Evolutionary conservation across 2,329 filamentous ascomycete genomes (phyloP), one percentile per base, ranked within the genome.

Genomic region (Diaporthe capsici): DNA sequence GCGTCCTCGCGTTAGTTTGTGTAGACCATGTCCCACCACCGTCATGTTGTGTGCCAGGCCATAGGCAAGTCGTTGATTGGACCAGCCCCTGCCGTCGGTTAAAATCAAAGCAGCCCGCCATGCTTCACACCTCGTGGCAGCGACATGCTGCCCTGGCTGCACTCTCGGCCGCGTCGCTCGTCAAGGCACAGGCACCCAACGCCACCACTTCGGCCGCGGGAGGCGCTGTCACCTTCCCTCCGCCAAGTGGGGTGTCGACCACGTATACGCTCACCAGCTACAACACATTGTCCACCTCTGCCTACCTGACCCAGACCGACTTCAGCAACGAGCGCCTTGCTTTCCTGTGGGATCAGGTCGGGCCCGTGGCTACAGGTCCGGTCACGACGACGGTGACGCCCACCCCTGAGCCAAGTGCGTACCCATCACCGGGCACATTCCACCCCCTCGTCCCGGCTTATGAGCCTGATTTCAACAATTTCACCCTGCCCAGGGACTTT

Each of bases 301-400:
- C 63, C 47, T 68, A 68, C 47, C 34, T 68, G 47, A 20, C 63
- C 31, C 63, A 68, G 58, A 73, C 71, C n/a, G 71, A 73, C 47
- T 73, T 73, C 58, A 65, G 58, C 44, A 55, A 73, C 57, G 71
- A 73, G 31, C 58, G 58, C 5, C 71, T 73, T 20, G 71, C 71
- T 20, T 39, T 73, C 37, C 71, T 73, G 12, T 73, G 71, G 71
- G 47, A 73, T 4, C 71, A 73, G 58, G 71, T 73, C 15, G 71
- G 71, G 44, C 71, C 71, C 10, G 71, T 73, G n/a, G 31, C 58
- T 6, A 73, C 58, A 20, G 71, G 71, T 3, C 71, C 71, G n/a
- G n/a, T 73, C 58, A 73, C 71, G 4, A 44, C 71, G n/a, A 63
- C 61, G 5, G 58, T 65, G 58, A 73, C 71, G 22, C 58, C 57